Base-by-base conservation (phyloP, 768 basidiomycete species). In the Tephrocybe sp. region DNA sequence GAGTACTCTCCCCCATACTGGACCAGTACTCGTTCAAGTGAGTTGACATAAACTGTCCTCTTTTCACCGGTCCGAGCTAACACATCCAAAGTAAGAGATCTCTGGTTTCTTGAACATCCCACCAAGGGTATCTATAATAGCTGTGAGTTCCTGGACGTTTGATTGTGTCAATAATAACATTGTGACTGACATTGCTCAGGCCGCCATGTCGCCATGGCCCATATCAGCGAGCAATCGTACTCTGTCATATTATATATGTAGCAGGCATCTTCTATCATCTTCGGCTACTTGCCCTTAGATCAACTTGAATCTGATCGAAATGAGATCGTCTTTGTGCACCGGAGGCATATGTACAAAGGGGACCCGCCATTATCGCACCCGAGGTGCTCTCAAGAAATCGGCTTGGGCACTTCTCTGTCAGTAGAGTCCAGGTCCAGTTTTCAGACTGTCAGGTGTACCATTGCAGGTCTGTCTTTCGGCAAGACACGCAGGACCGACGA, bases 341-440 rank as follows among this genome's bases (percentile, higher is more conserved):
- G 50, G 45, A 45, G 29, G 47, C 54, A 45, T 55, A 50, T 54
- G 49, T 48, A 40, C 18, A 41, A n/a, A 31, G 25, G 34, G 24
- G n/a, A 45, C 38, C 53, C 58, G 56, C 49, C 49, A 55, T 55
- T 57, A 55, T 59, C 56, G 56, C 56, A 53, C 51, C 58, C 58
- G 58, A 59, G 58, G 49, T 51, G 39, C 22, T 27, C 43, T 48
- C 18, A 42, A 38, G 45, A 33, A 46, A 45, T n/a, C 39, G 45
- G 51, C 38, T 51, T 44, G 48, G 49, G 44, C 27, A 34, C 51
- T 57, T 46, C 47, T 41, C 42, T 52, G 55, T 57, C 50, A 53
- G 24, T 50, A 34, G 23, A 50, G 24, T 43, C 47, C 42, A 46
- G 42, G 45, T 15, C 31, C 37, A n/a, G n/a, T n/a, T n/a, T n/a